Conservation (phyloP, 2,329 filamentous ascomycete genomes). For the Stemphylium beticola region DNA sequence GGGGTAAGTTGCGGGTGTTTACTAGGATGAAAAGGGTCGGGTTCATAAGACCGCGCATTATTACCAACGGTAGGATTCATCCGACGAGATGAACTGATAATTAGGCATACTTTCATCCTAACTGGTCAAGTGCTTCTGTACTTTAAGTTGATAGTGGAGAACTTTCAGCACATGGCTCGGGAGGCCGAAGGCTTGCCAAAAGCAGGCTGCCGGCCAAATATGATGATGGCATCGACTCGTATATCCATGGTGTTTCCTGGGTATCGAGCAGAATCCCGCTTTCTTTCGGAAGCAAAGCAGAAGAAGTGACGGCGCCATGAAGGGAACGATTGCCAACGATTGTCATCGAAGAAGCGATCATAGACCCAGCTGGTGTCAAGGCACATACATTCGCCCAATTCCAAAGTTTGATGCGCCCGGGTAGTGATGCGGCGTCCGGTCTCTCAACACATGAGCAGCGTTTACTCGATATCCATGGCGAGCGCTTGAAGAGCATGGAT, state of each 20-base stretch:
- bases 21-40: constrained; percentile 10
- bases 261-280: not conserved
- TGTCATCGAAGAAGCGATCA: constrained; percentile 38
- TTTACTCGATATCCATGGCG: constrained; percentile 36
- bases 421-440: constrained; percentile 25
- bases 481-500: too few species aligned
- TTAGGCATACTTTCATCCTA: not conserved
- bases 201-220: too few species aligned
- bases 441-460: constrained; percentile 32
- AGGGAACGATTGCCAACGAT: constrained; percentile 38
- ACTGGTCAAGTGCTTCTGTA: not conserved
- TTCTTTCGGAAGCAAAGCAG: not conserved
- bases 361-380: constrained; percentile 14
- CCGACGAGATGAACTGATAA: not conserved
- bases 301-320: constrained; percentile 21
- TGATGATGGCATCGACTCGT: too few species aligned
- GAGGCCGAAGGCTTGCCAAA: not conserved
- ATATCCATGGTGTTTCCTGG: not conserved
- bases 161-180: not conserved
- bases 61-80: not conserved
- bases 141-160: not conserved
- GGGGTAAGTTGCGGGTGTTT: constrained; percentile 17
- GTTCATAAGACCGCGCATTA: constrained; percentile 13
- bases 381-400: too few species aligned
- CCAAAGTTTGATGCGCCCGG: constrained; percentile 30